Evolutionary conservation across 208 protist genomes (phyloP).

Genomic region (Crithidia brevicula): DNA sequence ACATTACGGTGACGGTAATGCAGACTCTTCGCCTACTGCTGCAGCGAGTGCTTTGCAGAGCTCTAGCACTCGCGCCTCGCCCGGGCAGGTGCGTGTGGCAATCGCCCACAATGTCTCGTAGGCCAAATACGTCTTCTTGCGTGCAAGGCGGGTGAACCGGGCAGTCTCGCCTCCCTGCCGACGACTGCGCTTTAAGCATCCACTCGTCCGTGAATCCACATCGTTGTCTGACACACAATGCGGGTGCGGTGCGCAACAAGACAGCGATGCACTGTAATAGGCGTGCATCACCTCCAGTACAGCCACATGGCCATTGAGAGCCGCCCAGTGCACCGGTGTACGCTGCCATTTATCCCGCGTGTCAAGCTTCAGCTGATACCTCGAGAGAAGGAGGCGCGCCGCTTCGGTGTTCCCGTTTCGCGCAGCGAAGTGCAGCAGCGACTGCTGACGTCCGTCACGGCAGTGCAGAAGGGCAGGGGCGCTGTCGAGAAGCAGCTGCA

Average conservation of each 20-base stretch:
- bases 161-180: conserved; percentile 6
- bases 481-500: conserved; percentile 25
- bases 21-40: conserved; percentile 23
- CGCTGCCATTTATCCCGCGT: conserved; percentile 75
- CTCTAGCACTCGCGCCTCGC: conserved; percentile 15
- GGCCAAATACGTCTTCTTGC: conserved; percentile 44
- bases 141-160: conserved; percentile 44
- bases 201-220: neutral
- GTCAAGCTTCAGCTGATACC: conserved; percentile 27
- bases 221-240: neutral
- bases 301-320: conserved; percentile 42
- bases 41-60: conserved; percentile 32
- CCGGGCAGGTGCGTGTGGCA: conserved; percentile 25
- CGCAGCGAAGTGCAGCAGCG: conserved; percentile 66
- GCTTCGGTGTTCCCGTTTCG: conserved; percentile 34
- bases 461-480: conserved; percentile 18
- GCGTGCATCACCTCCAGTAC: conserved; percentile 41
- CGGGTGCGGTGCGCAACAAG: neutral
- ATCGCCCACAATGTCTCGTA: conserved; percentile 56
- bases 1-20: neutral
- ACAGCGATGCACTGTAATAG: neutral
- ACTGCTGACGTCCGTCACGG: conserved; percentile 60
- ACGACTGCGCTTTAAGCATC: conserved; percentile 4
- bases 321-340: conserved; percentile 65
- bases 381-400: conserved; percentile 36